phyloP scores from a whole-genome alignment of 2,329 filamentous ascomycete species.

The Phialocephala sp. region DNA sequence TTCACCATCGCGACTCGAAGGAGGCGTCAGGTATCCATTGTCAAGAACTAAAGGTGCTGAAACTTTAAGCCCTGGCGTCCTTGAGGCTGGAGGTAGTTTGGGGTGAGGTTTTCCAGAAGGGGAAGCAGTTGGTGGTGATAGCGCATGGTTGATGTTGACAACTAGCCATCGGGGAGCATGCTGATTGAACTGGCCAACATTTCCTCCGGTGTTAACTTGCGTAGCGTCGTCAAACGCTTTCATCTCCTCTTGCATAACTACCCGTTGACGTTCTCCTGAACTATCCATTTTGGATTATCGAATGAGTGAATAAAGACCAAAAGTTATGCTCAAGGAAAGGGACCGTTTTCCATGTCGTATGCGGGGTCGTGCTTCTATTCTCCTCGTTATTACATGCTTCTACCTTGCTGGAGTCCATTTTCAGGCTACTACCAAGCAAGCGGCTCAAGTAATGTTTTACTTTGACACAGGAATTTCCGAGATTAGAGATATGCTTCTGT shows the following conservation, averaged over 20 bases:
- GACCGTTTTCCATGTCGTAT: not conserved
- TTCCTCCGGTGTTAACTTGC: not conserved
- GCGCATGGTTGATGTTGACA: not conserved
- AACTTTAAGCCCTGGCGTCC: not conserved
- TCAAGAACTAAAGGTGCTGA: not conserved
- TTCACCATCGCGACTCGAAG: not conserved
- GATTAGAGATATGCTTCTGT: too few relatives aligned
- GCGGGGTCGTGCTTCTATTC: not conserved
- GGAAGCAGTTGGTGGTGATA: not conserved
- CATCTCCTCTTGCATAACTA: not conserved
- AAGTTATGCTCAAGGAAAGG: not conserved
- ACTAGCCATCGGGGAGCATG: not conserved
- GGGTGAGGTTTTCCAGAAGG: not conserved
- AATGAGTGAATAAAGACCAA: not conserved
- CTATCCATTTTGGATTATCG: not conserved
- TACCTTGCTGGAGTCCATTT: too few relatives aligned
- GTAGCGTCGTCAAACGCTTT: not conserved
- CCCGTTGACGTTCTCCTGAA: not conserved
- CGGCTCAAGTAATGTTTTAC: too few relatives aligned
- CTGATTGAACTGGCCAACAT: not conserved
- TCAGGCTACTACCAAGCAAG: too few relatives aligned
- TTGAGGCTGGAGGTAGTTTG: not conserved
- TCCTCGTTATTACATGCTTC: too few relatives aligned
- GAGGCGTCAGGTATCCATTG: not conserved
- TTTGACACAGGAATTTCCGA: too few relatives aligned